Base-by-base conservation (phyloP, 2,329 filamentous ascomycete species). In the Fusarium newnesense region DNA sequence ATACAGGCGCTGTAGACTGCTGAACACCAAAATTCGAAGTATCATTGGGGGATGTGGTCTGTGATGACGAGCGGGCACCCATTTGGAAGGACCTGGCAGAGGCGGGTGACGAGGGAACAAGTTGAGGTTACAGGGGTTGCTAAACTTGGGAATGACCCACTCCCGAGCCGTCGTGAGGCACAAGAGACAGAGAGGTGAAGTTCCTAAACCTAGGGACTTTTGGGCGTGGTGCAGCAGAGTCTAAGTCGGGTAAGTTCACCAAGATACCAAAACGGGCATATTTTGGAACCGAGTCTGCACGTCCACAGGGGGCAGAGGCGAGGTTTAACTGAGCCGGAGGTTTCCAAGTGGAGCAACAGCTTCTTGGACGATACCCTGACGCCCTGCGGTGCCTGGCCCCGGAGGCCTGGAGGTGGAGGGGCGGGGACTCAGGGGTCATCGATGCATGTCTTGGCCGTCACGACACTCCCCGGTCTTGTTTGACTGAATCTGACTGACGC, bases 221-320 rank as follows among this genome's bases (percentile, higher is more conserved):
- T 62, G 50, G 69, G 52, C 26, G 71, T 61, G 57, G 43, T 73
- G 59, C 59, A 60, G 54, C 50, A 59, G 39, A 56, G 47, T 60
- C 47, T 36, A 56, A 56, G 58, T 56, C 47, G 37, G 58, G 15
- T 60, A 60, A 56, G 58, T 47, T 34, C n/a, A 30, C 65, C 65
- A 68, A 68, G 34, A 43, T 71, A 71, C 61, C 60, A 66, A 74
- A 56, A 69, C 56, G 64, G 64, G 64, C 56, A 72, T 64, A 49
- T 72, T 70, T 54, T 69, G 56, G 57, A 58, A 43, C 57, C 49
- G 40, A 39, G 40, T 21, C 16, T 65, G 70, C 70, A 69, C 69
- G 72, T 68, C 59, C 70, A 69, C 75, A 75, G 72, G 73, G 75
- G 75, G 75, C 46, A 75, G 64, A 73, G 64, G 72, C 74, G 74